Evolutionary conservation across 1,284 basidiomycete genomes (phyloP).

Genomic region (Schizophyllum amplum): DNA sequence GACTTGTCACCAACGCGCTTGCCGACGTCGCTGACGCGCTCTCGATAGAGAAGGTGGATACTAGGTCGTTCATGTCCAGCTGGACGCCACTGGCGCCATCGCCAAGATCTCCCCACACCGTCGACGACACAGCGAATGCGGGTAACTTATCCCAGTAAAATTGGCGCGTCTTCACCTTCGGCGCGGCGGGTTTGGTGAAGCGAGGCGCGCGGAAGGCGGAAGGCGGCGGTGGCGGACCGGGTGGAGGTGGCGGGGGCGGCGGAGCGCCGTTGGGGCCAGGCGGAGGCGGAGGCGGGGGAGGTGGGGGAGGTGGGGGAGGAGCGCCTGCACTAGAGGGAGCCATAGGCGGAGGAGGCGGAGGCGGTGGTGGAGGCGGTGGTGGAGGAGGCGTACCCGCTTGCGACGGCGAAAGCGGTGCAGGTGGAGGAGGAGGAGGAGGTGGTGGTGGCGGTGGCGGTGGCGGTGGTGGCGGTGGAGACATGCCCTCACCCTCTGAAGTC

Average conservation of each 20-base stretch:
- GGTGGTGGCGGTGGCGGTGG: slow-evolving; percentile 16
- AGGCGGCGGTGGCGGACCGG: slow-evolving; percentile 20
- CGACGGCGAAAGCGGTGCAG: slow-evolving; percentile 19
- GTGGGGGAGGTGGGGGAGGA: slow-evolving; percentile 16
- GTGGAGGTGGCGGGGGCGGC: slow-evolving; percentile 17
- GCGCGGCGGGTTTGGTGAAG: slow-evolving; percentile 29
- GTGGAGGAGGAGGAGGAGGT: slow-evolving; percentile 16
- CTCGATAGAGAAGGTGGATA: slow-evolving; percentile 67
- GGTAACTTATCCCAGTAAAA: slow-evolving; percentile 88
- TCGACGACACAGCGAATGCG: slow-evolving; percentile 33
- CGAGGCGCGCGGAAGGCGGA: slow-evolving; percentile 25
- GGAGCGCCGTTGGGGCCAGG: slow-evolving; percentile 12
- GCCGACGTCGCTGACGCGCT: slow-evolving; percentile 33
- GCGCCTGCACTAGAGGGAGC: slow-evolving; percentile 10
- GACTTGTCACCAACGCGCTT: slow-evolving; percentile 25
- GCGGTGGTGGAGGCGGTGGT: slow-evolving; percentile 20
- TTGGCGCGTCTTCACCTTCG: slow-evolving; percentile 62
- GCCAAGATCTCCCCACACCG: slow-evolving; percentile 29
- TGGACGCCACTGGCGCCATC: slow-evolving; percentile 36
- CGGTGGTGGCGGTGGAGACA: no score
- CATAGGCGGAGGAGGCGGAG: slow-evolving; percentile 19
- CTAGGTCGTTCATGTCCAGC: slow-evolving; percentile 65
- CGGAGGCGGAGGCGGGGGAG: slow-evolving; percentile 18
- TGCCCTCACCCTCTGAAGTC: no score
- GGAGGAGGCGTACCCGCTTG: slow-evolving; percentile 16